Conservation (phyloP, 2,329 filamentous ascomycete species). For the Colletotrichum horii region DNA sequence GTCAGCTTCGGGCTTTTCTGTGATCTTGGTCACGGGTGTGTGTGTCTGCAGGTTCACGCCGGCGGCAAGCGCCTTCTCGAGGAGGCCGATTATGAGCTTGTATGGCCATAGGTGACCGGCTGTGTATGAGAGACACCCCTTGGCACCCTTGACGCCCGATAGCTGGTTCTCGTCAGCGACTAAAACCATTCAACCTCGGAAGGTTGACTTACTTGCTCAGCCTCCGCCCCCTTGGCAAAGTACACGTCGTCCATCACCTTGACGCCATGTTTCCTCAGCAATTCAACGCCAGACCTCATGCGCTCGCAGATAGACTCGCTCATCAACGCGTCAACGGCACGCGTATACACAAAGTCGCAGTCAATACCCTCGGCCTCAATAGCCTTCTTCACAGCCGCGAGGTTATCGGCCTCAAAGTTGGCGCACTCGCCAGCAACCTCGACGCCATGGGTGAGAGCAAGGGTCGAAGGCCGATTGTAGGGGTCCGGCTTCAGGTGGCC, state of each 20-base stretch:
- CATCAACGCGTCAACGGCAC: conserved; percentile 44
- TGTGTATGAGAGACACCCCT: conserved; percentile 41
- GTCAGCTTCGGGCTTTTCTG: not conserved
- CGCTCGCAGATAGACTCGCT: conserved; percentile 23
- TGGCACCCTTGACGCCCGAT: conserved; percentile 46
- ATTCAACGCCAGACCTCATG: conserved; percentile 32
- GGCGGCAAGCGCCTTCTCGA: conserved; percentile 23
- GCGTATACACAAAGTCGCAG: conserved; percentile 48
- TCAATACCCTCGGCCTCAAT: conserved; percentile 44
- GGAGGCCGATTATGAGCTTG: conserved; percentile 33
- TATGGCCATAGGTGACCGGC: conserved; percentile 25
- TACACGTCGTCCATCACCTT: conserved; percentile 32
- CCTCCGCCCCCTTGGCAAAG: conserved; percentile 28
- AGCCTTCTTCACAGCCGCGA: conserved; percentile 37
- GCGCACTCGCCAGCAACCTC: conserved; percentile 44
- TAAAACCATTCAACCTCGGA: conserved; percentile 30
- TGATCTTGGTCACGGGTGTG: not conserved
- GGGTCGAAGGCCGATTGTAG: conserved; percentile 59
- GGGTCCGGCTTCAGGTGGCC: conserved; percentile 55
- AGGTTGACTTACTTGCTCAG: conserved; percentile 28
- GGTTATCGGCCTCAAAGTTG: conserved; percentile 46
- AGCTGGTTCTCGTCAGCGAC: conserved; percentile 27
- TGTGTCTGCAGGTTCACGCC: conserved; percentile 32
- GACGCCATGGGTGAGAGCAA: conserved; percentile 49
- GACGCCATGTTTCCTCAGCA: conserved; percentile 32